Evolutionary conservation across 306 rosid species (phyloP).

Genomic region (Styphnolobium japonicum): DNA sequence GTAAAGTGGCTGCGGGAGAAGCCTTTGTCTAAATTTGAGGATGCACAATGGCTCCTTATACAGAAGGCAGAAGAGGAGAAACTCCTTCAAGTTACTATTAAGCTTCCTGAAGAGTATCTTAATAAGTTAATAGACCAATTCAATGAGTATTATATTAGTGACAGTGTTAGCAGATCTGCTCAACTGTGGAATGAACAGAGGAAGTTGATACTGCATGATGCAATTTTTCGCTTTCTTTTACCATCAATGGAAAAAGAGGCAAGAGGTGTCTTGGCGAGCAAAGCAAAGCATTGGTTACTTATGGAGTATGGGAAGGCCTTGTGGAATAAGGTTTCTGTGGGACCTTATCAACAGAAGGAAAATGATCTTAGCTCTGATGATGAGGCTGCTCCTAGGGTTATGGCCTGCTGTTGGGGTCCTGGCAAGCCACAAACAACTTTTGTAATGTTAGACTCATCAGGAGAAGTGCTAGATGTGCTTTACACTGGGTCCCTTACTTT

Average conservation of each 20-base stretch:
- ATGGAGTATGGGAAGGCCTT: slow-evolving; percentile 82
- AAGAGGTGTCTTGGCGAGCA: slow-evolving; percentile 66
- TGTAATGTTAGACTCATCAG: slow-evolving; percentile 93
- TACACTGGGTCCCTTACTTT: slow-evolving; percentile 83
- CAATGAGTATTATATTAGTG: slow-evolving; percentile 88
- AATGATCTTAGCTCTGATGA: slow-evolving; percentile 80
- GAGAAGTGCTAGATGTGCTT: slow-evolving; percentile 93
- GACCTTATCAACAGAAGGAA: slow-evolving; percentile 92
- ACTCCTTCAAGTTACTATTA: slow-evolving; percentile 85
- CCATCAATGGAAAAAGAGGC: slow-evolving; percentile 98
- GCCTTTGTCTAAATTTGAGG: slow-evolving; percentile 79
- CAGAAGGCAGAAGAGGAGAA: slow-evolving; percentile 97
- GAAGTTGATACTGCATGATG: slow-evolving; percentile 84
- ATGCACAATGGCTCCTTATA: slow-evolving; percentile 96
- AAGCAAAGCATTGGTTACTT: slow-evolving; percentile 80
- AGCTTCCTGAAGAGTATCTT: slow-evolving; percentile 74
- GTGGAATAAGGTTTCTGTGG: slow-evolving; percentile 91
- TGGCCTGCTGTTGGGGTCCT: slow-evolving; percentile 99
- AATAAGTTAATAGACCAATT: slow-evolving; percentile 75
- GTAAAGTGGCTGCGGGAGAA: slow-evolving; percentile 94
- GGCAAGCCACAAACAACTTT: slow-evolving; percentile 96
- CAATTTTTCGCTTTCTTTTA: slow-evolving; percentile 75
- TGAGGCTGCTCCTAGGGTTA: slow-evolving; percentile 94
- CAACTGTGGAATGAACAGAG: slow-evolving; percentile 99
- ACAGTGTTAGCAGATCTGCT: slow-evolving; percentile 96